Conservation (phyloP, 345 rosid genomes). For the Luvunga scandens region DNA sequence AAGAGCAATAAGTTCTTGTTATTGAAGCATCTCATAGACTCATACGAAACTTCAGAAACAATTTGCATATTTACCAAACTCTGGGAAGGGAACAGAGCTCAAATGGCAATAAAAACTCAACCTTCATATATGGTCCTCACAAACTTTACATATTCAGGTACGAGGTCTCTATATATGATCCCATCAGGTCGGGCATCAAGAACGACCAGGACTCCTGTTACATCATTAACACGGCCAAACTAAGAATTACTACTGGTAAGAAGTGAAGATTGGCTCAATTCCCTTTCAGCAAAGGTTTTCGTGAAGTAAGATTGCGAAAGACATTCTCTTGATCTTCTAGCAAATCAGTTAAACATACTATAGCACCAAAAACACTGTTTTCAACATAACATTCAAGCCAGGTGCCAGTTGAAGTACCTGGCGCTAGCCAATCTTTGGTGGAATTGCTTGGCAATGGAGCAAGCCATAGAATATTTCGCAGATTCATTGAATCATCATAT, state of each 20-base stretch:
- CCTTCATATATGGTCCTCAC: conserved; percentile 94
- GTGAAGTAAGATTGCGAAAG: not conserved
- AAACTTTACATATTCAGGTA: conserved; percentile 64
- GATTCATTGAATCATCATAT: conserved; percentile 76
- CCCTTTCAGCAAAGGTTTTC: not conserved
- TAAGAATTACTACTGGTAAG: not conserved
- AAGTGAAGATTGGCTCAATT: not conserved
- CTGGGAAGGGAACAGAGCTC: not conserved
- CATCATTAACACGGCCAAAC: conserved; percentile 9
- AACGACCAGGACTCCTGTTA: conserved; percentile 72
- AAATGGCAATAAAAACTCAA: conserved; percentile 20
- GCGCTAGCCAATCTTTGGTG: conserved; percentile 54
- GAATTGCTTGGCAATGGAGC: conserved; percentile 77
- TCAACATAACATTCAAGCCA: not conserved
- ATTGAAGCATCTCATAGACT: not conserved
- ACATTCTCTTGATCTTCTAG: not conserved
- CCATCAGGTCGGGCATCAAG: conserved; percentile 85
- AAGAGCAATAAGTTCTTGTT: not conserved
- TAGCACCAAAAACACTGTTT: not conserved
- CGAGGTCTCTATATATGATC: conserved; percentile 74
- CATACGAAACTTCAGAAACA: not conserved
- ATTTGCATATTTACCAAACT: not conserved
- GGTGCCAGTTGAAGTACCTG: conserved; percentile 47
- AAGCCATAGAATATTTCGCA: conserved; percentile 90
- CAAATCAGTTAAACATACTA: not conserved